Base-by-base conservation (phyloP, 1,139 yeast species). In the Tardiomyces blankii region DNA sequence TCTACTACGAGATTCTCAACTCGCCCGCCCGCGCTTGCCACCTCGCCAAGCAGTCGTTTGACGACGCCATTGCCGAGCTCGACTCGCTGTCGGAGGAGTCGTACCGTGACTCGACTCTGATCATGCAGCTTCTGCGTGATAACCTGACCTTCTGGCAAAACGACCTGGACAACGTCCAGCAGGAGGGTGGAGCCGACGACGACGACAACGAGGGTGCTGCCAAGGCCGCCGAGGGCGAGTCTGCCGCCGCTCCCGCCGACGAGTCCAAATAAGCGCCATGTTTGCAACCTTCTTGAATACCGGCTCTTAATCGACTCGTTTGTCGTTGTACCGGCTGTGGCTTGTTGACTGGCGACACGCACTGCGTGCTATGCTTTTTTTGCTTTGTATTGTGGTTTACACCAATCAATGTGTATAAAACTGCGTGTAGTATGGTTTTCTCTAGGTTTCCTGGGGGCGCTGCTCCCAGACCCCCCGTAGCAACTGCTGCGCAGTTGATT, bases 1-100 rank as follows among this genome's bases (percentile, higher is more conserved):
- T 91, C 74, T 91, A 91, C 78, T 91, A 91, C 67, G 98, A 91
- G 75, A 91, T 91, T 64, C 83, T 89, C 71, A 88, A 88, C 71
- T 87, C 96, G 51, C 97, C 97, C 60, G 96, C 88, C 69, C 87
- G 94, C 68, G 98, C 98, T 58, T 91, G 98, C 68, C 95, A 88
- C 67, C 78, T 91, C 70, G 98, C 98, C 60, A 91, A 91, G 71
- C 96, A 89, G 75, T 97, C 98, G 45, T 91, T 91, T 61, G 97
- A 91, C 67, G 98, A 91, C 66, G 98, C 98, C 54, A 94, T 91
- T 67, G 96, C 97, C 58, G 98, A 91, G 73, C 80, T 91, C 67
- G 97, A 91, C 73, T 86, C 96, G 56, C 77, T 91, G 64, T 85
- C 96, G 44, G 97, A 91, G 74, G 97, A 91, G 73, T 86, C 96